Conservation (phyloP, 371 early-diverging fungal species). For the Amoeboaphelidium occidentale region DNA sequence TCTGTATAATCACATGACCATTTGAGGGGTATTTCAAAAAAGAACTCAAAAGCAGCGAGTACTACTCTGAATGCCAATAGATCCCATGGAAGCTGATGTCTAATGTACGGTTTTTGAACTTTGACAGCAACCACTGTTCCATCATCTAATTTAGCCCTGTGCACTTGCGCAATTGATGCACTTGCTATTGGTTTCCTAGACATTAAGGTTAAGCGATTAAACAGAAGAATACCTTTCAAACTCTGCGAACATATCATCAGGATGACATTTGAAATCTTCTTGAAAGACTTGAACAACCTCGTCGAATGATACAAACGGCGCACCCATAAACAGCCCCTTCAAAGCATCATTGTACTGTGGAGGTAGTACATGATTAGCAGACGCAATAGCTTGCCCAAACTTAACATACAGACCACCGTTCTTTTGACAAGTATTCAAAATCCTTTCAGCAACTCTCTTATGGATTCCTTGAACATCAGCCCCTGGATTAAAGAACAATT, state of each 20-base stretch:
- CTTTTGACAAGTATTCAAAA: constrained; percentile 45
- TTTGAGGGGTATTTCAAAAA: constrained; percentile 59
- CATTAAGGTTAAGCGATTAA: too few relatives aligned
- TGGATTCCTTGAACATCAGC: constrained; percentile 14
- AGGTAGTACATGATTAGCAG: constrained; percentile 48
- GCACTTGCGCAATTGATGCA: constrained; percentile 85
- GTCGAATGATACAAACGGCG: constrained; percentile 41
- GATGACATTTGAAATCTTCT: constrained; percentile 31
- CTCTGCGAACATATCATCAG: constrained; percentile 33
- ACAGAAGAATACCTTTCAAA: constrained; percentile 21
- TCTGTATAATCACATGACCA: constrained; percentile 56
- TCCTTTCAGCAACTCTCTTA: constrained; percentile 15
- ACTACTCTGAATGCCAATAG: constrained; percentile 34
- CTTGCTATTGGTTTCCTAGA: constrained; percentile 38
- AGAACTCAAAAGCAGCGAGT: constrained; percentile 29
- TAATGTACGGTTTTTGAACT: constrained; percentile 70
- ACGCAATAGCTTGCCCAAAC: constrained; percentile 54
- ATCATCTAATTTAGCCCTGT: constrained; percentile 45
- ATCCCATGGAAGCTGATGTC: constrained; percentile 58
- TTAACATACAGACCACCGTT: constrained; percentile 27
- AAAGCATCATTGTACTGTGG: constrained; percentile 41
- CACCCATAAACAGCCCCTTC: constrained; percentile 48
- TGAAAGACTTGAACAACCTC: constrained; percentile 38
- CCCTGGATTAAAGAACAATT: constrained; percentile 36
- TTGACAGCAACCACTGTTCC: constrained; percentile 64